Conservation (phyloP, 176 grass and related monocot genomes). For the Pontederia paniculata region DNA sequence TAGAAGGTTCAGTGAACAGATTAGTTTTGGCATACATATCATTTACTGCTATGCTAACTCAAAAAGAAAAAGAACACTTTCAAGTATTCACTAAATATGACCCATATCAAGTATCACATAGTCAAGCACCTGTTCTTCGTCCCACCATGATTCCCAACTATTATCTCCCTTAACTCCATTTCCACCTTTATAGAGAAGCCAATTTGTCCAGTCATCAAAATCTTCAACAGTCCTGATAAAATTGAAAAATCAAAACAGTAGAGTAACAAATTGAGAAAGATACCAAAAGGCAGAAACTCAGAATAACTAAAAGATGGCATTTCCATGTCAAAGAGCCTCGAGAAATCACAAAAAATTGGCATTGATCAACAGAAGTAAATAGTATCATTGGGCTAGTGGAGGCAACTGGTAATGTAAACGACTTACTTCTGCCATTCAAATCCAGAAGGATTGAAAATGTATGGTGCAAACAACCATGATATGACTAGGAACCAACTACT, state of each 20-base stretch:
- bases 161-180: conserved; percentile 84
- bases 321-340: not conserved
- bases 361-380: not conserved
- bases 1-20: too few species aligned
- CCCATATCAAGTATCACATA: not conserved
- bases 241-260: not conserved
- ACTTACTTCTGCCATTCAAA: conserved; percentile 99
- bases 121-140: conserved; percentile 65
- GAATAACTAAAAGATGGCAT: not conserved
- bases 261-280: conserved; percentile 1
- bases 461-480: conserved; percentile 92
- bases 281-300: not conserved
- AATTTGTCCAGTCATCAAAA: conserved; percentile 90
- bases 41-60: too few species aligned
- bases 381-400: not conserved
- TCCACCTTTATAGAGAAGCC: conserved; percentile 97
- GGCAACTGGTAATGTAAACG: not conserved
- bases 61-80: not conserved
- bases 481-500: conserved; percentile 93
- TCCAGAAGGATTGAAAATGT: conserved; percentile 99
- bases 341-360: not conserved
- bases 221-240: conserved; percentile 73
- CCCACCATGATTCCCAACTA: conserved; percentile 99
- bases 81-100: not conserved
- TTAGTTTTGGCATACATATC: too few species aligned